Conservation (phyloP, 257 asterid genomes). For the Solanum pennellii region DNA sequence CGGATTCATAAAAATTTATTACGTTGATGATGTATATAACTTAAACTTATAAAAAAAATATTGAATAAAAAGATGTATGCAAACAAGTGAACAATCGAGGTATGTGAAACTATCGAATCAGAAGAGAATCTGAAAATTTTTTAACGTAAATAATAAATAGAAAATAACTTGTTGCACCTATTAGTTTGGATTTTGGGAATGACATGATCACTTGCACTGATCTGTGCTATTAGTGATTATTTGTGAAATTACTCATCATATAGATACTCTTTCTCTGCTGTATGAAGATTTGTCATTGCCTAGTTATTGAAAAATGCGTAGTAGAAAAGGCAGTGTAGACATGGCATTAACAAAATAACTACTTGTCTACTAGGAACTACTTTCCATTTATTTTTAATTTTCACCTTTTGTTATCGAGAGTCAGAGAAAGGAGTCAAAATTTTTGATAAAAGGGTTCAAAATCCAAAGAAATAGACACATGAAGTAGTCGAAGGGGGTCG, state of each 20-base stretch:
- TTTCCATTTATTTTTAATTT: too few relatives aligned
- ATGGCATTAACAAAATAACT: background rate
- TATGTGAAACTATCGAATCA: too few relatives aligned
- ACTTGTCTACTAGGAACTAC: too few relatives aligned
- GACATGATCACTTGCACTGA: background rate
- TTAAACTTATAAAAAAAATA: too few relatives aligned
- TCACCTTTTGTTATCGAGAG: too few relatives aligned
- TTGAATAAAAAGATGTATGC: background rate
- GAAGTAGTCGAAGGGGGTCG: too few relatives aligned
- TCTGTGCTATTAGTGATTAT: background rate
- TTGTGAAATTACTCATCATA: background rate
- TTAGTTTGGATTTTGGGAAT: background rate
- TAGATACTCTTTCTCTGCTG: background rate
- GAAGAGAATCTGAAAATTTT: background rate
- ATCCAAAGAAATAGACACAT: too few relatives aligned
- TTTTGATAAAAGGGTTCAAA: too few relatives aligned
- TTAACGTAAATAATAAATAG: too few relatives aligned
- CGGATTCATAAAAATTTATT: rapidly evolving
- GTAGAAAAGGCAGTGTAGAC: background rate
- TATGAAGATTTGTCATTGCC: background rate
- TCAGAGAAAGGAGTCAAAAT: rapidly evolving
- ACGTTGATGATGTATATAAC: background rate
- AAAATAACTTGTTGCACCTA: background rate
- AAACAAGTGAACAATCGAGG: background rate
- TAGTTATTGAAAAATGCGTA: background rate